Conservation (phyloP, 2,329 filamentous ascomycete species). For the Xylaria sp. region DNA sequence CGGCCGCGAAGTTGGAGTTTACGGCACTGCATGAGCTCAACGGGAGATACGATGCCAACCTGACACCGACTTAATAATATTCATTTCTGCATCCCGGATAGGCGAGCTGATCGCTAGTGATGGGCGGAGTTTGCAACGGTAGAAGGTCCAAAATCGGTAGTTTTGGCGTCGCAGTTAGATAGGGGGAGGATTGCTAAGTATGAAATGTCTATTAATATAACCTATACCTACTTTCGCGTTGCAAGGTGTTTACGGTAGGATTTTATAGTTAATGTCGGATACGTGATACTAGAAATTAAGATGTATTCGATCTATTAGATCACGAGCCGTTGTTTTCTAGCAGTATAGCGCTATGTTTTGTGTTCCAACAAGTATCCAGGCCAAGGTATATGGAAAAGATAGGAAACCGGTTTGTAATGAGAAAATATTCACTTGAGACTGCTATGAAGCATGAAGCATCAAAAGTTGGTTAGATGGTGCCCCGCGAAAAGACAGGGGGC, state of each 20-base stretch:
- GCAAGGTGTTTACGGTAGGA: neutral
- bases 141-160: neutral
- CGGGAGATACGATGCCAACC: neutral
- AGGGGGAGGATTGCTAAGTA: neutral
- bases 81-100: neutral
- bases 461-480: neutral
- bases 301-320: too few species aligned
- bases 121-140: conserved; percentile 6
- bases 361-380: neutral
- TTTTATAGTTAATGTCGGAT: neutral
- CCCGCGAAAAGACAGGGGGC: conserved; percentile 17
- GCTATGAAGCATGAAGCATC: neutral
- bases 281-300: neutral
- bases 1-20: neutral
- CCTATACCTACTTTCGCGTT: neutral
- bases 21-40: neutral
- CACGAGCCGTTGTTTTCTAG: too few species aligned
- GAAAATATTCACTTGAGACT: neutral
- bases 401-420: neutral
- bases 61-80: neutral
- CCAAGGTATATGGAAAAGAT: neutral
- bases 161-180: neutral
- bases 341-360: neutral
- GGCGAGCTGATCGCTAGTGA: neutral
- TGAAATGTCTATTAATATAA: neutral